A percentile compares a stretch with the other conserved stretches of the same genome.
Evolutionary conservation across 2,329 filamentous ascomycete genomes (phyloP).

Genomic region (Colletotrichum truncatum): DNA sequence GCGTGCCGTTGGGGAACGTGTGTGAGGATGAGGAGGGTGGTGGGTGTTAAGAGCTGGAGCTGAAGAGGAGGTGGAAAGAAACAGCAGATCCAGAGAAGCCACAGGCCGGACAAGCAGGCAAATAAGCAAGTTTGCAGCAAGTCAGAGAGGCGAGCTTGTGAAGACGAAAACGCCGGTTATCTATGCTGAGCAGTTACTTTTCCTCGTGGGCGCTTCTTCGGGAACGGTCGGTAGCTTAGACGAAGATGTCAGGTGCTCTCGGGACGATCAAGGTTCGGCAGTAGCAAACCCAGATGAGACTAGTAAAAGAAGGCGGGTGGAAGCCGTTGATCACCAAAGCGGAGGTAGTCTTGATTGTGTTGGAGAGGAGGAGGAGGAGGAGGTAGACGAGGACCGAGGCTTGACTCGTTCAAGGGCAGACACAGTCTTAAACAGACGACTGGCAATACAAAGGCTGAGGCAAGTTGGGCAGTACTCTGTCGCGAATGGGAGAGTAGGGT

Average conservation of each 20-base stretch:
- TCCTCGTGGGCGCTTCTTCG: slow-evolving; percentile 7
- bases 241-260: slow-evolving; percentile 25
- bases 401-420: neutral
- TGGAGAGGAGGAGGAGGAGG: neutral
- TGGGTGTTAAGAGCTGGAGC: slow-evolving; percentile 3
- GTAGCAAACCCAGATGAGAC: slow-evolving; percentile 5
- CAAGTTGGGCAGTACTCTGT: neutral
- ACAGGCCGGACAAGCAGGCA: neutral
- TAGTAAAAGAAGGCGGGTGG: slow-evolving; percentile 9
- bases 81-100: neutral
- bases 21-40: neutral
- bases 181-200: neutral
- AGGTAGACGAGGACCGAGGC: slow-evolving; percentile 10
- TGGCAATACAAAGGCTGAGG: neutral
- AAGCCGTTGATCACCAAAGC: slow-evolving; percentile 13
- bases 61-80: neutral
- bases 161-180: neutral
- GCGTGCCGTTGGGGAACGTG: neutral
- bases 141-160: slow-evolving; percentile 1
- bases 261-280: slow-evolving; percentile 8
- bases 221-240: slow-evolving; percentile 7
- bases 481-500: neutral
- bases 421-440: neutral
- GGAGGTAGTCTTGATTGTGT: slow-evolving; percentile 6
- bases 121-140: neutral